Base-by-base conservation (phyloP, 345 rosid genomes). In the Citropsis articulata region DNA sequence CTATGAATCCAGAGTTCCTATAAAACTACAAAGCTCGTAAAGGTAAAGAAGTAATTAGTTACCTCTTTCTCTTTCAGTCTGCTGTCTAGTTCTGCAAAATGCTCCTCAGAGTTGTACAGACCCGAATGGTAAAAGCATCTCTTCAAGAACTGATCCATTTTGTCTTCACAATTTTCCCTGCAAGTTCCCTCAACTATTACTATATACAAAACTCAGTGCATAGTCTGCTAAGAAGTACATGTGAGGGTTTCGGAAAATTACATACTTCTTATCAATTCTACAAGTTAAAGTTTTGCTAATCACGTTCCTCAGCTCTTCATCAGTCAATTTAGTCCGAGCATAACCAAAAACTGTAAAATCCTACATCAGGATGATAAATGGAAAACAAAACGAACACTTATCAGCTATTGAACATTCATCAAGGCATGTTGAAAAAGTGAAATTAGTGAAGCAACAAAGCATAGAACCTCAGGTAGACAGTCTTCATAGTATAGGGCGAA, bases 91-190 rank as follows among this genome's bases (percentile, higher is more conserved):
- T 86, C 87, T 40, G 83, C 83, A 81, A 93, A 95, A 88, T 91
- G 86, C 68, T 90, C 93, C 89, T 89, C 95, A 0, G 92, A 90
- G 82, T 83, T 79, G 84, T 92, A 95, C 85, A 87, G 93, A 63
- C 98, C 98, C 0, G 93, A 87, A 78, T 92, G 91, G 83, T 95
- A 93, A 84, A 90, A 95, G 77, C 98, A 93, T 86, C 92, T 92
- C 45, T 83, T 84, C 65, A 95, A 84, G 90, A 95, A 95, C 81
- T 86, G 85, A 50, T 88, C 89, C 98, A 92, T 93, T 70, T 95
- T 93, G 66, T 87, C 96, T 70, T 75, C 90, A 85, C 99, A 95
- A 77, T 93, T 90, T 84, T 87, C 97, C 89, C 97, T 95, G 77
- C 45, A 80, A 56, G 72, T 64, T 70, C 72, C n/a, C 67, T 66